Evolutionary conservation across 257 asterid genomes (phyloP).

Genomic region (Nicotiana paniculata): DNA sequence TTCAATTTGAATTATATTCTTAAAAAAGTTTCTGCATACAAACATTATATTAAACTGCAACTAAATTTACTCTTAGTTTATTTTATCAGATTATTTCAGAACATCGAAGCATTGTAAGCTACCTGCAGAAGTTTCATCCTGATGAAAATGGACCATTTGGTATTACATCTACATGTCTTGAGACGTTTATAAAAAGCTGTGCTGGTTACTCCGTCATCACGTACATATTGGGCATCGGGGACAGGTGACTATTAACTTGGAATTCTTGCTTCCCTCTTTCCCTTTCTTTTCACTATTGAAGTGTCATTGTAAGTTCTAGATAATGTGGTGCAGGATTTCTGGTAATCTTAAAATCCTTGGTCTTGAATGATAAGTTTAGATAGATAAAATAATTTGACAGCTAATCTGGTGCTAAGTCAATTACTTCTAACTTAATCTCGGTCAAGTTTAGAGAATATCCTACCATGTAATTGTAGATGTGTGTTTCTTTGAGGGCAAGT

Average conservation of each 20-base stretch:
- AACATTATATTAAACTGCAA: not conserved
- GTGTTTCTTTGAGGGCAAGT: not conserved
- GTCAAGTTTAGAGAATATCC: not conserved
- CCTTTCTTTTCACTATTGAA: not conserved
- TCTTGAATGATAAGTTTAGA: not conserved
- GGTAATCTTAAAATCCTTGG: not conserved
- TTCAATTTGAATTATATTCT: not conserved
- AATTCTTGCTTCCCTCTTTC: not conserved
- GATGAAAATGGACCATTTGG: constrained; percentile 96
- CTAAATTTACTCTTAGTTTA: not conserved
- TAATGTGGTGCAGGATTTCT: not conserved
- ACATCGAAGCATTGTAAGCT: constrained; percentile 87
- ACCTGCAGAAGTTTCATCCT: constrained; percentile 88
- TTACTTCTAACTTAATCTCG: not conserved
- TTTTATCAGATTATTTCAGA: constrained; percentile 87
- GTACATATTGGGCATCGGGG: constrained; percentile 94
- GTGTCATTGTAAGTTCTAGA: not conserved
- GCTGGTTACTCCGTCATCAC: constrained; percentile 99
- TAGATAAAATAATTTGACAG: not conserved
- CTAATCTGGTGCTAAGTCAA: not conserved
- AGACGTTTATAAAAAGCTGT: constrained; percentile 94
- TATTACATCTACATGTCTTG: constrained; percentile 86
- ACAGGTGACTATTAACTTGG: constrained; percentile 51
- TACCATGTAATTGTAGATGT: not conserved
- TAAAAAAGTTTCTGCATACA: not conserved